A percentile compares a stretch with the other conserved stretches of the same genome.
Evolutionary conservation across 139 green algal species (phyloP).

Genomic region (Micractinium conductrix): DNA sequence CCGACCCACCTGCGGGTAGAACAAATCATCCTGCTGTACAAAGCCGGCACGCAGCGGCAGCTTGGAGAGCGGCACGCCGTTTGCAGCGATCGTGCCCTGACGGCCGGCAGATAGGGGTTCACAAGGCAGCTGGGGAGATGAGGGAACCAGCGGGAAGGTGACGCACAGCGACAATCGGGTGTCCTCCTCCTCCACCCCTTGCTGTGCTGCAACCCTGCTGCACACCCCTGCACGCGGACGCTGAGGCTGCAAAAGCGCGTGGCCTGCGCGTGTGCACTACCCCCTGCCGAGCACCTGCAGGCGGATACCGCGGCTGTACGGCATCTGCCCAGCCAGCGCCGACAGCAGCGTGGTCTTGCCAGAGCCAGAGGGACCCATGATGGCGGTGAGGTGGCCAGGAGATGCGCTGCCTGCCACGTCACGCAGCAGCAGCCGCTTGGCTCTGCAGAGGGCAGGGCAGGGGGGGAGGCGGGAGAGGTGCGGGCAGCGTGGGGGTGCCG

Average conservation of each 20-base stretch:
- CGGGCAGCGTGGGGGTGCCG: too few species aligned
- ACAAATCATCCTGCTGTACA: conserved; percentile 94
- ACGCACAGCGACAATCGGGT: too few species aligned
- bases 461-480: not conserved
- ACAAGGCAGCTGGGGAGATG: too few species aligned
- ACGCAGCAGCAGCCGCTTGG: conserved; percentile 37
- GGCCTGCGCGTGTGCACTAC: too few species aligned
- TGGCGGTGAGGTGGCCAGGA: conserved; percentile 47
- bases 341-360: conserved; percentile 89
- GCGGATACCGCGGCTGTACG: conserved; percentile 43
- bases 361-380: conserved; percentile 56
- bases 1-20: conserved; percentile 89
- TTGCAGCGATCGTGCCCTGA: conserved; percentile 49
- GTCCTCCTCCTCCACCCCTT: too few species aligned
- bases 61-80: conserved; percentile 40
- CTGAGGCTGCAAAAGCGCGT: too few species aligned
- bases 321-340: conserved; percentile 74
- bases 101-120: too few species aligned
- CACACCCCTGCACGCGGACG: too few species aligned
- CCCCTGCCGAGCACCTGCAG: conserved; percentile 50
- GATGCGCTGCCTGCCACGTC: conserved; percentile 28
- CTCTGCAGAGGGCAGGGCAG: not conserved
- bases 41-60: conserved; percentile 59
- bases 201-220: too few species aligned
- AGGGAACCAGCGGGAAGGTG: too few species aligned